Percentiles rank a stretch among this genome's conserved stretches.
phyloP scores from a whole-genome alignment of 176 grass and related monocot genomes.

The Oryza coarctata region DNA sequence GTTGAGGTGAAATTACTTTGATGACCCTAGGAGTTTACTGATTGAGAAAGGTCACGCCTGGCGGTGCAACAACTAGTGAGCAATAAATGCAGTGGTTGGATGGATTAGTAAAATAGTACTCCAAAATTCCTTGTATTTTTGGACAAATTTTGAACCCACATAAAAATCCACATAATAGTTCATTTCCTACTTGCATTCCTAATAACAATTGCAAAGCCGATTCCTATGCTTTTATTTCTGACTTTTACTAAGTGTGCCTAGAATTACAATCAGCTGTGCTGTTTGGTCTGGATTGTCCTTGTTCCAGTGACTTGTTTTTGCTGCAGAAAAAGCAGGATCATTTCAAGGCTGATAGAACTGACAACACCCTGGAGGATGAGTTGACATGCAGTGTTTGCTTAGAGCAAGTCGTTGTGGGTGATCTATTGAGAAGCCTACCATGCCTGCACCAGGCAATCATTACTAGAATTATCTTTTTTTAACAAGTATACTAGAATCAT shows the following conservation, averaged over 20 bases:
- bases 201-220: background rate
- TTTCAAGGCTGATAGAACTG: constrained; percentile 45
- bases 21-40: no score
- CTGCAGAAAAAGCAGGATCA: constrained; percentile 65
- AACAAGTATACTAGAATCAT: background rate
- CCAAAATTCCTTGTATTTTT: no score
- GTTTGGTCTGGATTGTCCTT: background rate
- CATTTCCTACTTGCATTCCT: no score
- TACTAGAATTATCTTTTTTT: background rate
- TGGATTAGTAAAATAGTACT: no score
- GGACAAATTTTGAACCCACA: no score
- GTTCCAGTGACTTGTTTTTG: constrained; percentile 28
- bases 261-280: background rate
- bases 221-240: background rate
- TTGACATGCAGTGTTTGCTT: constrained; percentile 96
- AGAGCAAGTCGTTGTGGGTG: constrained; percentile 79
- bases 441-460: constrained; percentile 90
- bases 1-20: no score
- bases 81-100: no score
- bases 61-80: no score
- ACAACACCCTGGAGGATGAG: constrained; percentile 64
- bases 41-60: no score
- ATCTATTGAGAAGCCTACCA: constrained; percentile 81
- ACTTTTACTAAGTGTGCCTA: background rate
- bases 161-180: no score